These are phyloP conservation scores for Boletus sensibilis DNA, from an alignment of 768 basidiomycete genomes.

Conservation along the genomic window DNA sequence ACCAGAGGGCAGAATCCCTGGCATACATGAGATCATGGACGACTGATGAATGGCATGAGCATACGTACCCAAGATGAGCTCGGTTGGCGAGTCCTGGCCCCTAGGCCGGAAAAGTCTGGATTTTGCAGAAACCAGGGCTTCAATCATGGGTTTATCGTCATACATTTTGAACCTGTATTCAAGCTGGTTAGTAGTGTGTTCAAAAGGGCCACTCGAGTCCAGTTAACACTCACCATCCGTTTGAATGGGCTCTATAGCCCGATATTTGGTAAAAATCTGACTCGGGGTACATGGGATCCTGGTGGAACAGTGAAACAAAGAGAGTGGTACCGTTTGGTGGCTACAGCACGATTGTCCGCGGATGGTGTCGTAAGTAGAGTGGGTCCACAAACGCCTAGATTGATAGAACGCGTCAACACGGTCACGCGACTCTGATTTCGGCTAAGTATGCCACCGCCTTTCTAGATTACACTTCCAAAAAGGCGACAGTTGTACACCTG, in stretches of 20 bases:
- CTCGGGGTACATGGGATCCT: conserved; percentile 10
- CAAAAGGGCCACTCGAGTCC: neutral
- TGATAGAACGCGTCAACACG: neutral
- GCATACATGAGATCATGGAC: neutral
- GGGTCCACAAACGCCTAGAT: neutral
- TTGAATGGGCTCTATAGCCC: conserved; percentile 30
- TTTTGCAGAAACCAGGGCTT: conserved; percentile 25
- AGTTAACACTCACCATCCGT: conserved; percentile 20
- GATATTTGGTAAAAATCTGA: conserved; percentile 30
- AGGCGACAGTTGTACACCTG: neutral
- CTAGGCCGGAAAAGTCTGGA: conserved; percentile 34
- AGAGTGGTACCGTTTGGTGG: neutral
- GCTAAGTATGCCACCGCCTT: neutral
- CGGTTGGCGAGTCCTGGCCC: conserved; percentile 31
- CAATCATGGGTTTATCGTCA: conserved; percentile 38
- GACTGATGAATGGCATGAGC: neutral
- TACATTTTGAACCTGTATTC: conserved; percentile 27
- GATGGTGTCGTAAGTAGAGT: no score
- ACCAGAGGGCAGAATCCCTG: conserved; percentile 45
- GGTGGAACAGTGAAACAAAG: neutral
- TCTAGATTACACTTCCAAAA: neutral
- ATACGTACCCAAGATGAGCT: conserved; percentile 48
- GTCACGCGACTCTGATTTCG: conserved; percentile 1
- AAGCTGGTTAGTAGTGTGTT: neutral
- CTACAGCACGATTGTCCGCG: neutral